Conservation (phyloP, 352 stramenopile species). For the Pythium rhizo-oryzae region DNA sequence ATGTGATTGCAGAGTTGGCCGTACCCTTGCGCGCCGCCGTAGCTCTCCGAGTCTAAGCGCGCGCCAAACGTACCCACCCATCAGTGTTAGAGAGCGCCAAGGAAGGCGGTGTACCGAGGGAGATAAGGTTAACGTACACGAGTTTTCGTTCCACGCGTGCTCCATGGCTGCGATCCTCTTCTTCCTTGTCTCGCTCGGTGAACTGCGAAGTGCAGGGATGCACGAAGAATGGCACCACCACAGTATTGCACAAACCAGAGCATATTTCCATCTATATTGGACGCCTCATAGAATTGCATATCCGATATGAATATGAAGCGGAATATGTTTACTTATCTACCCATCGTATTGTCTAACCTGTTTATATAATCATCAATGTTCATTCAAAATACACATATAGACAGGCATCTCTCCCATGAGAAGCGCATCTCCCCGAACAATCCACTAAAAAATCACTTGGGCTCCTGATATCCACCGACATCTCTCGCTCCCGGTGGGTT, state of each 20-base stretch:
- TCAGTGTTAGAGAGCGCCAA: neutral
- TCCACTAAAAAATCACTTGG: conserved; percentile 20
- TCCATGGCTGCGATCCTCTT: conserved; percentile 44
- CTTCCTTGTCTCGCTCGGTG: neutral
- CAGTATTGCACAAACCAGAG: conserved; percentile 13
- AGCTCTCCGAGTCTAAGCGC: conserved; percentile 44
- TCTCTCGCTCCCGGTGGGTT: conserved; percentile 13
- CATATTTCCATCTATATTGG: neutral
- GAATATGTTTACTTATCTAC: no score
- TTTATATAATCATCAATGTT: no score
- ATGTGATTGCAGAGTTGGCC: no score
- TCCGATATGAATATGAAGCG: no score
- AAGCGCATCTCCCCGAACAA: conserved; percentile 2
- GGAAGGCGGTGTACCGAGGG: no score
- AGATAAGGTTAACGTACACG: conserved; percentile 56
- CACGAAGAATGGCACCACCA: conserved; percentile 7
- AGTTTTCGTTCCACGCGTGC: conserved; percentile 69
- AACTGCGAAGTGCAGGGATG: neutral
- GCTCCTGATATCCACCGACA: neutral
- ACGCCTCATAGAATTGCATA: no score
- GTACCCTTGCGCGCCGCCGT: conserved; percentile 35
- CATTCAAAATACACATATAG: neutral
- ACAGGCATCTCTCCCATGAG: no score
- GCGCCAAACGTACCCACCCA: neutral
- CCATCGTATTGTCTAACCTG: no score